These are phyloP conservation scores for Pogostemon cablin DNA, from an alignment of 257 asterid species.

Conservation along the genomic window DNA sequence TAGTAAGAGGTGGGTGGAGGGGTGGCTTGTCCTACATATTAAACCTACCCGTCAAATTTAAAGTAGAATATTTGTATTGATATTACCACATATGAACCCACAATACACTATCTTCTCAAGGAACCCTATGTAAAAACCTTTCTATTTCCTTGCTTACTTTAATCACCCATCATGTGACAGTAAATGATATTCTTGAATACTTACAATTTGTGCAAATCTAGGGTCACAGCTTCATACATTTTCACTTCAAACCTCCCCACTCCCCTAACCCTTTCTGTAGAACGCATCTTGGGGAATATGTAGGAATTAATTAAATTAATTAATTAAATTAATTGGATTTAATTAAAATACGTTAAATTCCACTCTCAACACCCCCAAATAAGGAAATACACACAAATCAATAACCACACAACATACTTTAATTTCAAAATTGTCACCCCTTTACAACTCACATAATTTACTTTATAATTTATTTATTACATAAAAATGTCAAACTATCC, in stretches of 20 bases:
- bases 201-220: slow-evolving; percentile 29
- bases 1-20: slow-evolving; percentile 49
- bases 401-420: too few species aligned
- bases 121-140: slow-evolving; percentile 60
- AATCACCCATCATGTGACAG: slow-evolving; percentile 30
- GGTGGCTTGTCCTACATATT: slow-evolving; percentile 52
- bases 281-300: slow-evolving; percentile 47
- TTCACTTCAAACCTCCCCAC: slow-evolving; percentile 34
- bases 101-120: slow-evolving; percentile 36
- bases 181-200: slow-evolving; percentile 29
- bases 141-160: slow-evolving; percentile 32
- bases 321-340: too few species aligned
- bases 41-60: slow-evolving; percentile 39
- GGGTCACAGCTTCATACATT: slow-evolving; percentile 44
- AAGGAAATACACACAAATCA: too few species aligned
- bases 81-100: slow-evolving; percentile 28
- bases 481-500: too few species aligned
- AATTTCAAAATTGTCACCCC: too few species aligned
- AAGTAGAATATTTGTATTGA: slow-evolving; percentile 8
- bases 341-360: too few species aligned
- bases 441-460: too few species aligned
- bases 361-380: too few species aligned
- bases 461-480: too few species aligned
- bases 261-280: slow-evolving; percentile 42
- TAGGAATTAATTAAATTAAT: too few species aligned